Base-by-base conservation (phyloP, 768 basidiomycete species). In the Omphalotus guepiniiformis region DNA sequence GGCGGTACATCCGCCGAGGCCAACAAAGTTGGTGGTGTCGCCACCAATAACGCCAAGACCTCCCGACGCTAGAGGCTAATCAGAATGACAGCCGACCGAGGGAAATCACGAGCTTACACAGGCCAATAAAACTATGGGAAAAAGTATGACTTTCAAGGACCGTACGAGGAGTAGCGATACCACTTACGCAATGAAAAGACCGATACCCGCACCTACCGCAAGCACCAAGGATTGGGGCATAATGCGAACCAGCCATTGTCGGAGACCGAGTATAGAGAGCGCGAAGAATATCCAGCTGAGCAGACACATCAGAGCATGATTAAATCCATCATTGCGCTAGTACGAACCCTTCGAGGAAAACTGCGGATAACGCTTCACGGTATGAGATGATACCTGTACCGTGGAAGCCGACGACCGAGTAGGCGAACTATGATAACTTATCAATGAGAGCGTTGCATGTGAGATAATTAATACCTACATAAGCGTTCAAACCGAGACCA, bases 171-270 rank as follows among this genome's bases (percentile, higher is more conserved):
- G 39, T 22, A 49, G 16, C 8, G 19, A 22, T 29, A 39, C 23
- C n/a, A 46, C 35, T 58, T 56, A 88, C 75, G 89, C 88, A 53
- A 93, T 88, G 65, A 88, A 93, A 15, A 93, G 64, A 50, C 95
- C 91, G 57, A 93, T 92, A 49, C 90, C 91, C 29, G 87, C 80
- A 35, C 90, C 91, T 9, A 91, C 87, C 2, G 90, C 84, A 47
- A 91, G 75, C 3, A 91, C 82, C 22, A 93, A 75, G 3, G 90
- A 92, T 53, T 88, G 85, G 1, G 91, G 91, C 80, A 93, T 92
- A 47, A 90, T 78, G 13, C 91, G 80, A 12, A 85, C 88, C 4
- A 93, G 75, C 91, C 89, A 93, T 68, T 92, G 89, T 40, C 91
- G 88, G 43, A 93, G 73, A 51, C 91, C 91, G 25, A 93, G 69